Evolutionary conservation across 2,329 filamentous ascomycete species (phyloP), one percentile per base, ranked within the genome.

Genomic region (Penicillium corylophilum): DNA sequence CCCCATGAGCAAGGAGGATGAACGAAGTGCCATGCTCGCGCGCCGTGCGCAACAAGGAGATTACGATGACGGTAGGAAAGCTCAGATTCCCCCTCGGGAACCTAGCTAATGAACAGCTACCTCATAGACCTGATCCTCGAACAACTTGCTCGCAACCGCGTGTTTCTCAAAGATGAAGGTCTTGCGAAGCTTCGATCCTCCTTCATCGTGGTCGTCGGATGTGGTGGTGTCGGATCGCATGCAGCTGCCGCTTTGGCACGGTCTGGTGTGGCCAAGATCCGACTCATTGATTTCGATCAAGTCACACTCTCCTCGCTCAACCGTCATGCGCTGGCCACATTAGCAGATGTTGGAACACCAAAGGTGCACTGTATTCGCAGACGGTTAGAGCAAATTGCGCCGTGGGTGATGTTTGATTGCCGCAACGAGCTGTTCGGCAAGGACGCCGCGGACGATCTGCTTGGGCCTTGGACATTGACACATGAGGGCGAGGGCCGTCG

Each of bases 261-360:
- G 26, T 96, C 92, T 0, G 94, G 94, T 28, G 90, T 95, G 39
- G 86, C 88, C n/a, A 87, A 85, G 63, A 80, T 99, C 48, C 86
- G 94, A 1, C 82, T 99, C 33, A 85, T 99, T 61, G 94, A 99
- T 72, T 99, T 99, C 69, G 94, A 99, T 70, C 94, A 99, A 79
- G 93, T 99, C 29, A 95, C 92, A 0, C 79, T 99, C 40, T 95
- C 90, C 57, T 96, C 91, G 3, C 77, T 99, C 48, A 99, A 99
- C 71, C 81, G 94, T n/a, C 94, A 99, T 73, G 91, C 94, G 8
- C 87, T 99, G 1, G 94, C 94, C 5, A 97, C 93, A 0, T 79
- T 97, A 6, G 89, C 90, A 15, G 94, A 99, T 65, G 94, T 99
- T 1, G 94, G 94, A 22, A 90, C 87, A 12, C 85, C 92, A 8